Base-by-base conservation (phyloP, 2,329 filamentous ascomycete species). In the Alternaria postmessia region DNA sequence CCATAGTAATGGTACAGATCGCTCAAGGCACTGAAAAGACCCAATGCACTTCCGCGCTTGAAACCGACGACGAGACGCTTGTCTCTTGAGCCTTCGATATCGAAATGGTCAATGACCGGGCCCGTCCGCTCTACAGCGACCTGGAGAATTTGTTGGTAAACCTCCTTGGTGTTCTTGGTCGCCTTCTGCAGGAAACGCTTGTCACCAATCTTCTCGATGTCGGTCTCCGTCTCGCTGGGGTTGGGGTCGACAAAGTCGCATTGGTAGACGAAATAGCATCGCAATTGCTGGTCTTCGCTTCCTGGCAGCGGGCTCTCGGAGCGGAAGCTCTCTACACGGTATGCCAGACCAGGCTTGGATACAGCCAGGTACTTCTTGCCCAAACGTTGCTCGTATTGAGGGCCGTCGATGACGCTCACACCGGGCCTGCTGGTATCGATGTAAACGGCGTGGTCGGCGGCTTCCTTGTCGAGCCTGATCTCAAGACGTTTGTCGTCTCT, bases 1-100 rank as follows among this genome's bases (percentile, higher is more conserved):
- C 95, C 94, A 76, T 99, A 99, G 87, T 97, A 98, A 82, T 99
- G 95, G 83, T 99, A 99, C 34, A 99, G 85, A 78, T 98, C 94
- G 66, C 92, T 96, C 71, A 99, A 83, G 28, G 95, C 93, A 70
- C 94, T 97, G 86, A 99, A 99, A 73, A 99, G 84, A 65, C 95
- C 95, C 70, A 93, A 86, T 30, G 95, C 95, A 18, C 94, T 96
- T 65, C 94, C 90, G 69, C 94, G 92, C 71, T 94, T 93, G 85
- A 97, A 98, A 46, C 94, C 95, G 71, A 99, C 87, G 57, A 99
- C 93, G 62, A 99, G 84, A 72, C 95, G 88, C 87, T 97, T 98
- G 84, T 99, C 95, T 32, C 91, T 88, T 18, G 90, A 91, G 68
- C 88, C 92, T 75, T 97, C 93, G 57, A 99, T 94, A 77, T 99